Evolutionary conservation across 164 flowering plant genomes (phyloP), one percentile per base, ranked within the genome.

Genomic region (Vitis labrusca): DNA sequence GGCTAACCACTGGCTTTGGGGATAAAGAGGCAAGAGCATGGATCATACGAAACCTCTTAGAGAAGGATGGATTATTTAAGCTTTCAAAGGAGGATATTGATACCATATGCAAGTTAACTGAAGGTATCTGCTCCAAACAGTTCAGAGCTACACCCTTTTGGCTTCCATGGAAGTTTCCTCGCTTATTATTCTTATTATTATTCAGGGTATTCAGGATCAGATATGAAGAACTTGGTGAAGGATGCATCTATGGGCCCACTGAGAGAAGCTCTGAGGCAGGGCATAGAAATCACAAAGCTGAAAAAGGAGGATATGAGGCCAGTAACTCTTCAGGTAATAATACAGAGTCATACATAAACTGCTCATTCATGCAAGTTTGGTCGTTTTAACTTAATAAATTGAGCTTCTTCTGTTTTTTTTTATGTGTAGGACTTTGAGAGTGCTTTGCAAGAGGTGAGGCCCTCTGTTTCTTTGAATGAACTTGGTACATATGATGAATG

Each of bases 181-280:
- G 5, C 16, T 71, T 50, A 10, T 4, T 44, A 48, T 57, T 15
- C 54, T 32, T 14, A 48, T 63, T 13, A 10, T 55, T 49, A 73
- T 65, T 58, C 78, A 96, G 99, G 98, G 13, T 96, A 96, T 77
- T 96, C 99, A 10, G 97, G 99, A 69, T 96, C 99, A 64, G 99
- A 96, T 76, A 96, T 93, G 99, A 93, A 93, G 77, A 96, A 93
- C 81, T 73, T 96, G 66, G 99, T 93, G 77, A 93, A 96, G 79
- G 99, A 96, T 76, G 98, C 99, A 44, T 89, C 95, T 11, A 90
- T 93, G 99, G 98, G 98, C 76, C 99, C 99, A 53, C 81, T 96
- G 50, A 86, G 97, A 73, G 98, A 93, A 64, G 98, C 98, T 64
- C 77, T 89, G 16, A 82, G 73, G 68, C 89, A 87, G 72, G 98